These are phyloP conservation scores for Fusarium hainanense DNA, from an alignment of 2,329 filamentous ascomycete species.

Conservation along the genomic window DNA sequence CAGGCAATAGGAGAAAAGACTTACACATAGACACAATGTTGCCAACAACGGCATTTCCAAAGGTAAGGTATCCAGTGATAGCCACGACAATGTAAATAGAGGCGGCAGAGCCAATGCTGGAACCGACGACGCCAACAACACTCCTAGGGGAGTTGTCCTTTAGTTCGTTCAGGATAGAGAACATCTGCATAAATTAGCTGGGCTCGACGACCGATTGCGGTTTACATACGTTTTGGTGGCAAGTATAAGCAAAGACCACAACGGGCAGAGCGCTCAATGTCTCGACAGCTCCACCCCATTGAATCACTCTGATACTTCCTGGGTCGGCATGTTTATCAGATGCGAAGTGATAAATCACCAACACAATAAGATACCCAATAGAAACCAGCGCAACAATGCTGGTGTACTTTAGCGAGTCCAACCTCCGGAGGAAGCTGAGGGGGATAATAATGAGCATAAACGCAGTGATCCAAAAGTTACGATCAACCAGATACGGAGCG, in stretches of 20 bases:
- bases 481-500: slow-evolving; percentile 81
- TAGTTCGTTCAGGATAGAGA: slow-evolving; percentile 97
- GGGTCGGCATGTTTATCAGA: slow-evolving; percentile 80
- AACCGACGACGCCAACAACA: slow-evolving; percentile 80
- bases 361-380: slow-evolving; percentile 91
- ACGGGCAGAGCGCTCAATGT: slow-evolving; percentile 90
- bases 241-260: slow-evolving; percentile 99
- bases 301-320: slow-evolving; percentile 78
- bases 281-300: slow-evolving; percentile 82
- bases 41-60: slow-evolving; percentile 87
- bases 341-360: slow-evolving; percentile 93
- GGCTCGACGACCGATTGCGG: neutral
- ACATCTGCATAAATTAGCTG: slow-evolving; percentile 74
- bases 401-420: slow-evolving; percentile 98
- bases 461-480: slow-evolving; percentile 96
- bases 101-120: slow-evolving; percentile 90
- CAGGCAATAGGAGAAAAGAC: slow-evolving; percentile 45
- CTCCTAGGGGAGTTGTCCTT: slow-evolving; percentile 80
- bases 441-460: slow-evolving; percentile 98
- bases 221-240: slow-evolving; percentile 87
- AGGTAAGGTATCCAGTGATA: slow-evolving; percentile 95
- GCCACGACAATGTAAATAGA: slow-evolving; percentile 90
- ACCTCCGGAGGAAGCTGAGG: slow-evolving; percentile 86
- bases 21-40: slow-evolving; percentile 95
- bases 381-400: slow-evolving; percentile 90